Percentiles rank a stretch among this genome's conserved stretches.
These are phyloP conservation scores for Mortierella sp. DNA, from an alignment of 371 early-diverging fungal genomes.

Conservation along the genomic window DNA sequence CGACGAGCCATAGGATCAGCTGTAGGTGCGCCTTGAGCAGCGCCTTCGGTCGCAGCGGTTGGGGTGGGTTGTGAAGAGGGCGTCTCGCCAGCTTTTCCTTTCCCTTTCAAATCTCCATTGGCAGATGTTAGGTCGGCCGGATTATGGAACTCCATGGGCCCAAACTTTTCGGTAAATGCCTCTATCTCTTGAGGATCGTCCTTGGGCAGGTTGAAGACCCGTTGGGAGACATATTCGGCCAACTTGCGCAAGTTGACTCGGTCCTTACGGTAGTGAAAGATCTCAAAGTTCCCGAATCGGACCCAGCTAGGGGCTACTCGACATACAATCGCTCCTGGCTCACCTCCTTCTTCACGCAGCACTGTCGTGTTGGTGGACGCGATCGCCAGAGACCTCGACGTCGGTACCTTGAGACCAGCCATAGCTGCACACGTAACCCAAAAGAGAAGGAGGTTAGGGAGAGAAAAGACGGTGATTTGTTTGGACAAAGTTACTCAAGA, in stretches of 20 bases:
- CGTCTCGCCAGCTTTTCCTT: neutral
- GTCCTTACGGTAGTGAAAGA: conserved; percentile 77
- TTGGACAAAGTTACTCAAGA: neutral
- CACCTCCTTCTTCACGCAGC: conserved; percentile 73
- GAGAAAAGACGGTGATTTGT: neutral
- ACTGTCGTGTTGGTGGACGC: conserved; percentile 73
- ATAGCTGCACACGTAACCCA: conserved; percentile 38
- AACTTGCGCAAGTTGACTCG: conserved; percentile 62
- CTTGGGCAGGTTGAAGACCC: conserved; percentile 39
- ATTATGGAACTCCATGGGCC: conserved; percentile 24
- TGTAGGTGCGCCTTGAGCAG: conserved; percentile 12
- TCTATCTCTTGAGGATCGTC: conserved; percentile 54
- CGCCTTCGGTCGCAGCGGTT: conserved; percentile 15
- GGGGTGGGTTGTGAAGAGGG: neutral
- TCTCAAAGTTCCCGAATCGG: conserved; percentile 91
- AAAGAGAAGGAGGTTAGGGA: neutral
- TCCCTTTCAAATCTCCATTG: no score
- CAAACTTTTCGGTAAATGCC: conserved; percentile 31
- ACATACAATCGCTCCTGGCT: conserved; percentile 81
- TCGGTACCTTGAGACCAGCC: conserved; percentile 80
- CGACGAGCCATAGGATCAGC: conserved; percentile 1
- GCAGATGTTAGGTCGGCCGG: neutral
- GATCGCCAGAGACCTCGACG: conserved; percentile 81
- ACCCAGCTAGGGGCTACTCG: conserved; percentile 87
- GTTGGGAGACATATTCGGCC: conserved; percentile 76